These are phyloP conservation scores for Oxytropis ochrocephala DNA, from an alignment of 306 rosid genomes.

Conservation along the genomic window DNA sequence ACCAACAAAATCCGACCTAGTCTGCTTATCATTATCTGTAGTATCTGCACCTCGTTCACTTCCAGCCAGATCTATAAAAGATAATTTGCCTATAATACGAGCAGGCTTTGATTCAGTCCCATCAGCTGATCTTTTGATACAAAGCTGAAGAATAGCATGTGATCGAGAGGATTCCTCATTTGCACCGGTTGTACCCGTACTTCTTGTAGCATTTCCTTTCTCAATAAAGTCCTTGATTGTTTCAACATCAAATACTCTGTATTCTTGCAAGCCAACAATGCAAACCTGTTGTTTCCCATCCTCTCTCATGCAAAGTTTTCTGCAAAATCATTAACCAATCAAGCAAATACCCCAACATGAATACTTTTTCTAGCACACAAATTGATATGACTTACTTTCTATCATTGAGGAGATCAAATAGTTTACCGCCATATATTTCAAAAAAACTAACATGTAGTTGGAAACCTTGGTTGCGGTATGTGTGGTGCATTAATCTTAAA, in stretches of 20 bases:
- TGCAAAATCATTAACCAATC: conserved; percentile 35
- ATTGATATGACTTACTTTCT: conserved; percentile 51
- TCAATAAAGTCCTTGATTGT: conserved; percentile 61
- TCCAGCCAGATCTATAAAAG: conserved; percentile 85
- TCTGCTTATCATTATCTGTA: conserved; percentile 71
- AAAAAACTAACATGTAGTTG: conserved; percentile 74
- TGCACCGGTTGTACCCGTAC: conserved; percentile 83
- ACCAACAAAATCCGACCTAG: conserved; percentile 44
- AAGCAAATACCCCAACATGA: conserved; percentile 12
- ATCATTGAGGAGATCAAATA: conserved; percentile 82
- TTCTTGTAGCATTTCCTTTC: conserved; percentile 69
- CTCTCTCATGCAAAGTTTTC: conserved; percentile 86
- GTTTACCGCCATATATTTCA: conserved; percentile 81
- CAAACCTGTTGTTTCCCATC: conserved; percentile 91
- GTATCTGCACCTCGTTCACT: conserved; percentile 91
- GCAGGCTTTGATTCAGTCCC: conserved; percentile 65
- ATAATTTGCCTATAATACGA: conserved; percentile 65
- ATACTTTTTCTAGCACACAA: conserved; percentile 7
- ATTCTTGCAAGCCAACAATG: conserved; percentile 84
- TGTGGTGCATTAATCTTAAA: conserved; percentile 51
- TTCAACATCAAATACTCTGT: conserved; percentile 59
- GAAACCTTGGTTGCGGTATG: conserved; percentile 68
- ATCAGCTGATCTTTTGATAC: conserved; percentile 61
- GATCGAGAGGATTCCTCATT: conserved; percentile 87
- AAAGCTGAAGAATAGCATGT: conserved; percentile 86